Percentiles rank a stretch among this genome's conserved stretches.
These are phyloP conservation scores for Thozetella sp. DNA, from an alignment of 495 filamentous ascomycete genomes.

Conservation along the genomic window DNA sequence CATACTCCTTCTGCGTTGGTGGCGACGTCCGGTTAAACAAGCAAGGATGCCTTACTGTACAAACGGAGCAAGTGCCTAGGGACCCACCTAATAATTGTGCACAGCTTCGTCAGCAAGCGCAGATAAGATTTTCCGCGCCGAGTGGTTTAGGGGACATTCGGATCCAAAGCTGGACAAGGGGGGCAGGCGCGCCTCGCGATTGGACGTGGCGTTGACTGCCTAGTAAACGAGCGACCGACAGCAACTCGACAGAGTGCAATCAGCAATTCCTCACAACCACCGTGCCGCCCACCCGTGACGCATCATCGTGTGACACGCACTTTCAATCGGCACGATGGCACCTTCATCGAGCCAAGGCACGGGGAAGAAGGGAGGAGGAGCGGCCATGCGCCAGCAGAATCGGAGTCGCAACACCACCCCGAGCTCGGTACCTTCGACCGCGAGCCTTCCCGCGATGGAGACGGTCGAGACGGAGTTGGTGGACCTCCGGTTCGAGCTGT, in stretches of 20 bases:
- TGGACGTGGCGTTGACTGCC: not conserved
- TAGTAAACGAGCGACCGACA: not conserved
- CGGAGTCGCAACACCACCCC: constrained; percentile 88
- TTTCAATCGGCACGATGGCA: constrained; percentile 38
- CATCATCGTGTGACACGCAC: not conserved
- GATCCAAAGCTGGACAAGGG: too few relatives aligned
- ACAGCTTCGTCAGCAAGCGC: not conserved
- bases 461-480: constrained; percentile 65
- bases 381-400: constrained; percentile 56
- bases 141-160: too few relatives aligned
- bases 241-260: not conserved
- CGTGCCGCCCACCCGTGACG: not conserved
- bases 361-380: constrained; percentile 67
- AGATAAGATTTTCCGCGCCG: not conserved
- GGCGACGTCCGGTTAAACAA: too few relatives aligned
- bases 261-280: not conserved
- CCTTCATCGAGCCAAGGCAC: constrained; percentile 64
- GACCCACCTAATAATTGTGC: too few relatives aligned
- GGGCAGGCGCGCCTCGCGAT: not conserved
- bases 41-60: too few relatives aligned
- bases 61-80: too few relatives aligned
- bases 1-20: too few relatives aligned
- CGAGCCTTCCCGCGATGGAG: constrained; percentile 53
- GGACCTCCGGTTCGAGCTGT: constrained; percentile 52
- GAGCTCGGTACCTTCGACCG: constrained; percentile 54